These are phyloP conservation scores for Linanthus parryae DNA, from an alignment of 148 eudicot species.

Conservation along the genomic window DNA sequence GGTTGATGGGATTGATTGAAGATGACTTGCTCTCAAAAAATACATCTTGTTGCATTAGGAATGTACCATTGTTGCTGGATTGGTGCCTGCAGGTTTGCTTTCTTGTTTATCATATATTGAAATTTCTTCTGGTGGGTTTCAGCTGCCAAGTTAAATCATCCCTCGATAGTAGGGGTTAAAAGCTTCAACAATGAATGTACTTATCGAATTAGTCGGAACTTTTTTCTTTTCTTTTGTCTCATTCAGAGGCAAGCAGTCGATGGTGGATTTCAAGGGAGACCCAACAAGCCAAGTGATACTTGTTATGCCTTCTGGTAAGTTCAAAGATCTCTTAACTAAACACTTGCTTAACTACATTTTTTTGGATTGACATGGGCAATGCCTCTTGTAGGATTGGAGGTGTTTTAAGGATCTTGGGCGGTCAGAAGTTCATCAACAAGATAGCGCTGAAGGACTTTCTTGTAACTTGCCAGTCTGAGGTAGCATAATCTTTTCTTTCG, in stretches of 20 bases:
- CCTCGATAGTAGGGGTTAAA: too few species aligned
- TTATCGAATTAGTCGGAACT: not conserved
- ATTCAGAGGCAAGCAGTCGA: conserved; percentile 75
- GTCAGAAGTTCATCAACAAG: conserved; percentile 38
- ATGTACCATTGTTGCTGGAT: conserved; percentile 69
- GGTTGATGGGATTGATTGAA: conserved; percentile 84
- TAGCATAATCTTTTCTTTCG: conserved; percentile 12
- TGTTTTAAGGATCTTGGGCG: conserved; percentile 71
- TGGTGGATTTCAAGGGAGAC: conserved; percentile 89
- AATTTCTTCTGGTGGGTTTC: too few species aligned
- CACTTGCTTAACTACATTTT: too few species aligned
- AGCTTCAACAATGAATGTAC: too few species aligned
- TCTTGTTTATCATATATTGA: too few species aligned
- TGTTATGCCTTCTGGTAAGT: conserved; percentile 94
- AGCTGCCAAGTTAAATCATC: too few species aligned
- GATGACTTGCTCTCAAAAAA: conserved; percentile 39
- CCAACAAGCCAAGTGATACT: conserved; percentile 74
- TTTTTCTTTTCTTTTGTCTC: not conserved
- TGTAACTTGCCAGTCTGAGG: conserved; percentile 82
- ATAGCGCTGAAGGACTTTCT: conserved; percentile 50
- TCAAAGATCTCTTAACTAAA: conserved; percentile 4
- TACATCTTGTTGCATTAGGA: conserved; percentile 37
- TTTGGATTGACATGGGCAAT: not conserved
- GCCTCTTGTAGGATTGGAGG: conserved; percentile 63
- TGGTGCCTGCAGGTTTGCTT: conserved; percentile 76